Conservation (phyloP, 345 rosid genomes). For the Erysimum cheiranthoides region DNA sequence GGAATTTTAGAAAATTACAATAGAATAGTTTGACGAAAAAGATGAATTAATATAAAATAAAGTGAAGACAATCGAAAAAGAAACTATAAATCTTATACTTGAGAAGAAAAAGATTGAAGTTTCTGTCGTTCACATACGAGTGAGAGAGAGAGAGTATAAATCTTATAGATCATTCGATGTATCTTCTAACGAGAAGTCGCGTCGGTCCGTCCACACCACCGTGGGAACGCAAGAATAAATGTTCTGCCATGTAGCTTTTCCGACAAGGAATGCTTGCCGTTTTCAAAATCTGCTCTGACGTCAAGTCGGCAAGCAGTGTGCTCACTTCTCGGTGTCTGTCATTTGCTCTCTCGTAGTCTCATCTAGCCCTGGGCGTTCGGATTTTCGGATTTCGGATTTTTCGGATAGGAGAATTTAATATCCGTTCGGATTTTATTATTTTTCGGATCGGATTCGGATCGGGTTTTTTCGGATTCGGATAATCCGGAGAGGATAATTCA, state of each 20-base stretch:
- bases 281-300: slow-evolving; percentile 22
- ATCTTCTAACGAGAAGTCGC: slow-evolving; percentile 16
- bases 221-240: slow-evolving; percentile 18
- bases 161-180: slow-evolving; percentile 27
- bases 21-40: slow-evolving; percentile 28
- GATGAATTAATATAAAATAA: background rate
- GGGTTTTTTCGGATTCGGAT: too few relatives aligned
- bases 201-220: slow-evolving; percentile 32
- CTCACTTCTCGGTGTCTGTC: slow-evolving; percentile 63
- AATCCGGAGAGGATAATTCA: too few relatives aligned
- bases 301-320: slow-evolving; percentile 46
- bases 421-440: too few relatives aligned
- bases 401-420: too few relatives aligned
- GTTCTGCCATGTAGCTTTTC: slow-evolving; percentile 21
- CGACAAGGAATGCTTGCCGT: slow-evolving; percentile 25
- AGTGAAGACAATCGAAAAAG: background rate
- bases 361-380: too few relatives aligned
- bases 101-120: slow-evolving; percentile 26
- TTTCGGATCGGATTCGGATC: too few relatives aligned
- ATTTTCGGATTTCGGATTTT: too few relatives aligned
- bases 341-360: slow-evolving; percentile 19
- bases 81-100: slow-evolving; percentile 39
- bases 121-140: slow-evolving; percentile 23
- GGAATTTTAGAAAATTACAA: background rate
- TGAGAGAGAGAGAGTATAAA: slow-evolving; percentile 25